Evolutionary conservation across 768 basidiomycete genomes (phyloP), one percentile per base, ranked within the genome.

Genomic region (Clitopilus passeckerianus): DNA sequence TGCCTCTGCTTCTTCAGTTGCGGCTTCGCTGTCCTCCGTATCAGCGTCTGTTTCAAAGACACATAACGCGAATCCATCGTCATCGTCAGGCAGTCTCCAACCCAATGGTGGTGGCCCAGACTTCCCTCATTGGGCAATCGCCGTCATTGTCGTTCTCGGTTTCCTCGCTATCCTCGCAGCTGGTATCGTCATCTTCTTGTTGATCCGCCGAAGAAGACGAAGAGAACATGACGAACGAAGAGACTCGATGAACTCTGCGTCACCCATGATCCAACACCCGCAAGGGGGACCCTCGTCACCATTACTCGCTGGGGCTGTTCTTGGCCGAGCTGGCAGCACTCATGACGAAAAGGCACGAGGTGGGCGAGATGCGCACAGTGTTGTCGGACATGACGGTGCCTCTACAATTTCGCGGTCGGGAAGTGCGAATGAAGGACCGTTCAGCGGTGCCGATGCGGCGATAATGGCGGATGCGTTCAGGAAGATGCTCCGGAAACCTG

Each of bases 381-480:
- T 80, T 53, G 79, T 81, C 15, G 76, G 80, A n/a, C 83, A 84
- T 60, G 91, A 92, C 67, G 90, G 86, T 15, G 89, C 85, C 53
- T 92, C 91, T 53, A 86, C 85, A 6, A 83, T 86, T 53, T 89
- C 87, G 30, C 78, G 82, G 53, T 71, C 80, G 8, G 82, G 81
- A 37, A 85, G 84, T 41, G 76, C 80, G 53, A 86, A 87, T 57
- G 76, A 84, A 44, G 90, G 83, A 10, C 88, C 86, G 9, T 89
- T 95, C 73, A 88, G 87, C 50, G 87, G 85, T 18, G 87, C 89
- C 20, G 93, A 96, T 72, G 94, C 94, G 57, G 91, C 91, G 37
- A 90, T 94, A 69, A 91, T 95, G 86, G 93, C 93, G 41, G 88
- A 93, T 75, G 94, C 94, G 6, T 96, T 95, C 75, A 80, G 94